Base-by-base conservation (phyloP, 768 basidiomycete genomes). In the Podaxis carcinomalis region DNA sequence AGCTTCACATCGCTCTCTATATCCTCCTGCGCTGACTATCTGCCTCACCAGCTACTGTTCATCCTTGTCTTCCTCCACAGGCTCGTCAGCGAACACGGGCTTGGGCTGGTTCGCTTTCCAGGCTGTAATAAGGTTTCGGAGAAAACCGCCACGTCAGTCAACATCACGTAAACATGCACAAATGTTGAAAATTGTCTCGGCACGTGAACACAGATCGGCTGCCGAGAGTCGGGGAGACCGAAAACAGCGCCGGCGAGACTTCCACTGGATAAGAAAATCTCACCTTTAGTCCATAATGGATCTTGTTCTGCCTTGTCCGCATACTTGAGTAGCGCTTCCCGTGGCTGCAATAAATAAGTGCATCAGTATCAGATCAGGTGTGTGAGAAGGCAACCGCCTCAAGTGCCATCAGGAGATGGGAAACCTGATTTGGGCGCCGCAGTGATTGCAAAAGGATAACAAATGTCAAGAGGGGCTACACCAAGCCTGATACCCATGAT, bases 311-410 rank as follows among this genome's bases (percentile, higher is more conserved):
- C 87, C 60, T 75, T 71, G 16, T 88, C 76, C 36, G 97, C 97
- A 67, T 95, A 98, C 75, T 88, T 93, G 80, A 98, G 90, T 59
- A 99, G 78, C 3, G 97, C 97, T 76, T 97, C 95, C 63, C 97
- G 89, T 46, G 97, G 97, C 96, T 98, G 75, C 23, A 69, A 51
- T 67, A 64, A 63, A 65, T 67, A 68, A 68, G 44, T 61, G 44
- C 59, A 63, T 61, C 59, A 61, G 64, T 57, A 62, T 59, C 28
- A 56, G 44, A 46, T 37, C 47, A 37, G 21, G 51, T 4, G 56
- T 50, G 57, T 51, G 57, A 51, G 49, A 59, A 52, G 49, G 50
- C 49, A 59, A 57, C 56, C 56, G 28, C 51, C 13, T 37, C 52
- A 62, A 46, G 61, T 56, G 57, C 56, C 62, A 55, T 49, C 51